Evolutionary conservation across 2,329 filamentous ascomycete genomes (phyloP).

Genomic region (Colletotrichum australisinense): DNA sequence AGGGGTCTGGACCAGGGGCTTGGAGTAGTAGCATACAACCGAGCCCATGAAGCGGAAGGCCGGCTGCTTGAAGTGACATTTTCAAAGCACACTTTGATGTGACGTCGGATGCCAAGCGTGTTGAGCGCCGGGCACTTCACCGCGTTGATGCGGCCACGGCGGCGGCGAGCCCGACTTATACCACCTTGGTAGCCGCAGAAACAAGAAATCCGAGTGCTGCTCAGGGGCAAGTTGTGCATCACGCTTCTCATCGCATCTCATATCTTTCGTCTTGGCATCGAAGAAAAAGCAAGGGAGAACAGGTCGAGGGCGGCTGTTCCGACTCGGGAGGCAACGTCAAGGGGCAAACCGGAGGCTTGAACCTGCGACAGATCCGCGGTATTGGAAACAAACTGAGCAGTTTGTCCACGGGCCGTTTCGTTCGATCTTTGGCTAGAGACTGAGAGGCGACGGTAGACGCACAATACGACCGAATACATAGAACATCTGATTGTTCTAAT

Average conservation of each 20-base stretch:
- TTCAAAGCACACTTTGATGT: background rate
- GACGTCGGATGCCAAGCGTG: background rate
- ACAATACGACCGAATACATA: background rate
- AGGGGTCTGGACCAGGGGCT: background rate
- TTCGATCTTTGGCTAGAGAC: background rate
- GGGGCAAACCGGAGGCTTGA: conserved; percentile 10
- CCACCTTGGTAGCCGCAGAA: background rate
- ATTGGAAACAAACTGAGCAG: conserved; percentile 34
- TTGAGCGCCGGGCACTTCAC: background rate
- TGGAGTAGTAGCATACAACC: background rate
- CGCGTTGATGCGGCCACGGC: background rate
- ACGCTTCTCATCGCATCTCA: conserved; percentile 1
- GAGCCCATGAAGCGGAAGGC: background rate
- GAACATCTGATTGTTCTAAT: background rate
- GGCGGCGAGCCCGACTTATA: conserved; percentile 3
- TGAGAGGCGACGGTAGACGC: conserved; percentile 1
- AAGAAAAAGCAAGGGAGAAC: background rate
- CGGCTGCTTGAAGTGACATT: background rate
- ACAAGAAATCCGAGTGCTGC: background rate
- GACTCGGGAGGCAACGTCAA: background rate
- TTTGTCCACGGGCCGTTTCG: conserved; percentile 29
- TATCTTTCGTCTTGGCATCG: background rate
- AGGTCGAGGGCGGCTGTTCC: conserved; percentile 12
- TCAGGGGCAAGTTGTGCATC: background rate
- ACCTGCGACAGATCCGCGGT: conserved; percentile 34